Evolutionary conservation across 352 stramenopile species (phyloP).

Genomic region (Globisporangium uncinulatum): DNA sequence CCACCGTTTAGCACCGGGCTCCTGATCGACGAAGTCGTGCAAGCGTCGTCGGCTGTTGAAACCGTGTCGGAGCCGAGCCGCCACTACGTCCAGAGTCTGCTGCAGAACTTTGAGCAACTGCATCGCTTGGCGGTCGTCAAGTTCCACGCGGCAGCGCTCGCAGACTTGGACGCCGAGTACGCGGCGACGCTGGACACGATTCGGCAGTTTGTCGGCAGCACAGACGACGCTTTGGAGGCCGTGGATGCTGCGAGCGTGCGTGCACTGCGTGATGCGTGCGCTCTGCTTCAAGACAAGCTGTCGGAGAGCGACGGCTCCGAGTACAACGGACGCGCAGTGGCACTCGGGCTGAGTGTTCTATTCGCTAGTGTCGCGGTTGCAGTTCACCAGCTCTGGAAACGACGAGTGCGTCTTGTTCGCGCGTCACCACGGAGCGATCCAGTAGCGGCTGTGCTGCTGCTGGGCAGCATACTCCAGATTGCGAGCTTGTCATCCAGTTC

Average conservation of each 20-base stretch:
- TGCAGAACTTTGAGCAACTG: constrained; percentile 62
- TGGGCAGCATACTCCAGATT: constrained; percentile 37
- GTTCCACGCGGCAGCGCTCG: constrained; percentile 24
- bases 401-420: neutral
- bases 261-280: constrained; percentile 29
- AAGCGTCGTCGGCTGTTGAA: constrained; percentile 11
- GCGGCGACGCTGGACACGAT: constrained; percentile 17
- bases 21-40: constrained; percentile 57
- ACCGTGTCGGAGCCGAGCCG: too few species aligned
- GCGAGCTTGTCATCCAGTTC: constrained; percentile 71
- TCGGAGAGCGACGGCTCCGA: constrained; percentile 68
- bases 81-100: constrained; percentile 24
- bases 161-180: constrained; percentile 27
- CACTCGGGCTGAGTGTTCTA: constrained; percentile 31
- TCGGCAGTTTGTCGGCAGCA: constrained; percentile 2
- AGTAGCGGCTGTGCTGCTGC: constrained; percentile 5
- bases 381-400: constrained; percentile 5
- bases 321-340: constrained; percentile 45
- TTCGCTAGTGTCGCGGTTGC: constrained; percentile 20
- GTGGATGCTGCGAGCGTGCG: constrained; percentile 3
- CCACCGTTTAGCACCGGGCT: constrained; percentile 58
- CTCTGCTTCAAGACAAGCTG: constrained; percentile 43
- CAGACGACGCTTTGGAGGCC: neutral
- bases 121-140: constrained; percentile 41
- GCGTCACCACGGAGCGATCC: neutral